Evolutionary conservation across 176 grass and related monocot species (phyloP).

Genomic region (Carex myosuroides): DNA sequence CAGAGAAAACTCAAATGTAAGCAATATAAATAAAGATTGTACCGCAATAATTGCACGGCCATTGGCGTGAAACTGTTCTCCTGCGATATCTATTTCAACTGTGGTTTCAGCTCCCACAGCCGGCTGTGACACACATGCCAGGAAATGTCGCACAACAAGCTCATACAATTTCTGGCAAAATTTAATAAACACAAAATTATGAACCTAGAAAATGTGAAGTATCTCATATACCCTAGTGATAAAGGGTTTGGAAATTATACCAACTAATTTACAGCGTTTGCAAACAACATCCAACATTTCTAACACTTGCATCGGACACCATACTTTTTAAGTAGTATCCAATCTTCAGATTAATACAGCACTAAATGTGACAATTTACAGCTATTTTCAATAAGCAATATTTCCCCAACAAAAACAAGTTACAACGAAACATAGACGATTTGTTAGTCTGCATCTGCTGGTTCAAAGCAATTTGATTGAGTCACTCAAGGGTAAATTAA

Average conservation of each 20-base stretch:
- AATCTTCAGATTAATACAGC: neutral
- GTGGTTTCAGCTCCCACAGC: conserved; percentile 90
- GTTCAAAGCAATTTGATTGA: neutral
- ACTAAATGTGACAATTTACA: neutral
- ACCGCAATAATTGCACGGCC: conserved; percentile 80
- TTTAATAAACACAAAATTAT: conserved; percentile 26
- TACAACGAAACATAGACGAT: neutral
- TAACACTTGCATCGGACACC: neutral
- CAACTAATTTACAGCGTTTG: neutral
- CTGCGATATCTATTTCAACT: conserved; percentile 78
- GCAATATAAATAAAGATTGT: conserved; percentile 25
- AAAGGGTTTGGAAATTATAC: neutral
- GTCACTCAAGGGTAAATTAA: neutral
- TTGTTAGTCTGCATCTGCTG: neutral
- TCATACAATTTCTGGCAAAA: conserved; percentile 83
- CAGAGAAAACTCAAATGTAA: conserved; percentile 19
- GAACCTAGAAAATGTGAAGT: neutral
- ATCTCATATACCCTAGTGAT: neutral
- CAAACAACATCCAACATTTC: neutral
- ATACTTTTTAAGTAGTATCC: neutral
- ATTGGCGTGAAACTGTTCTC: conserved; percentile 79
- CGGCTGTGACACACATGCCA: conserved; percentile 94
- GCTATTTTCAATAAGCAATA: neutral
- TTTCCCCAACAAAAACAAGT: neutral
- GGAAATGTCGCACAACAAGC: conserved; percentile 91